phyloP scores from a whole-genome alignment of 2,329 filamentous ascomycete species.

The Aspergillus sp. region DNA sequence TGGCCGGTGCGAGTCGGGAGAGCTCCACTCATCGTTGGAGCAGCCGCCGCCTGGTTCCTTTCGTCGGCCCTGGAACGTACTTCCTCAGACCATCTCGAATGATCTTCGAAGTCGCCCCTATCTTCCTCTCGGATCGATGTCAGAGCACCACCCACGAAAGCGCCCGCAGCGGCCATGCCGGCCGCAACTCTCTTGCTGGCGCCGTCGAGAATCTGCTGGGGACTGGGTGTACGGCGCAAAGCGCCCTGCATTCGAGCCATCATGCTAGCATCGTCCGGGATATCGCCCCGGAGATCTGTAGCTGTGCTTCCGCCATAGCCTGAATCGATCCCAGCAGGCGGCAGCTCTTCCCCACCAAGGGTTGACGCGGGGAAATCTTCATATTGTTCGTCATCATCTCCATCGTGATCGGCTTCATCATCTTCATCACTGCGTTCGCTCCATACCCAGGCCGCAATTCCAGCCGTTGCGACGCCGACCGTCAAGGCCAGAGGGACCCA shows the following conservation, averaged over 20 bases:
- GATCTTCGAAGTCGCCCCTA: slow-evolving; percentile 73
- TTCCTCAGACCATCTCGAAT: slow-evolving; percentile 90
- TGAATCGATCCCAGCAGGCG: not conserved
- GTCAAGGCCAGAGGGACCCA: slow-evolving; percentile 88
- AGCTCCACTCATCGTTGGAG: slow-evolving; percentile 25
- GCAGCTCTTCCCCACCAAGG: slow-evolving; percentile 15
- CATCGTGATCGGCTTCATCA: slow-evolving; percentile 52
- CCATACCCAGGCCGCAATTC: slow-evolving; percentile 88
- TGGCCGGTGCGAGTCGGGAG: slow-evolving; percentile 29
- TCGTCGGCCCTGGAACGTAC: slow-evolving; percentile 59
- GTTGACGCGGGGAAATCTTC: slow-evolving; percentile 18
- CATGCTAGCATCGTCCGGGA: slow-evolving; percentile 54
- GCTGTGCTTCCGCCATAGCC: slow-evolving; percentile 29
- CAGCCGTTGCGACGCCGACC: slow-evolving; percentile 79
- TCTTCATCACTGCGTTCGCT: slow-evolving; percentile 76
- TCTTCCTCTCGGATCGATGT: slow-evolving; percentile 82
- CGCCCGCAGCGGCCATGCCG: slow-evolving; percentile 76
- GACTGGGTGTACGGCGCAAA: slow-evolving; percentile 75
- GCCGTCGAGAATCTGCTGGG: slow-evolving; percentile 80
- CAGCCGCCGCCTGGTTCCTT: slow-evolving; percentile 18
- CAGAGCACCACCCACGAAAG: slow-evolving; percentile 75
- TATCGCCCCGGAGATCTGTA: slow-evolving; percentile 25
- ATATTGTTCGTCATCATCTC: slow-evolving; percentile 17
- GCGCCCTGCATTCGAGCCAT: slow-evolving; percentile 75
- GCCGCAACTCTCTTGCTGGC: slow-evolving; percentile 77